Conservation (phyloP, 305 asterid species). For the Salvia sclarea region DNA sequence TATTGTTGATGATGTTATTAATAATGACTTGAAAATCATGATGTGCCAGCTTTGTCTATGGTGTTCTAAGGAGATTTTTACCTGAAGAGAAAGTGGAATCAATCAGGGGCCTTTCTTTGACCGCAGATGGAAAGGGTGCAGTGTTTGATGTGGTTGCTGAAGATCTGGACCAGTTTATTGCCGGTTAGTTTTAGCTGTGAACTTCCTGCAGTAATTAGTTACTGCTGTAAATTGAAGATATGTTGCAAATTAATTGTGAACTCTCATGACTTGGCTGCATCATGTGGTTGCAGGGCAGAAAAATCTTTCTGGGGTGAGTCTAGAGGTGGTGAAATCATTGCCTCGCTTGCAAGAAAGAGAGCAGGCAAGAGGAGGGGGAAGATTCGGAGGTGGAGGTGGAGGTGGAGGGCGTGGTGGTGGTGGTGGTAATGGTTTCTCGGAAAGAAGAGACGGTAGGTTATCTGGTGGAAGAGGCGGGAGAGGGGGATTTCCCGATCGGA, state of each 20-base stretch:
- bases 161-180: conserved; percentile 64
- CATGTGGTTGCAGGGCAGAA: conserved; percentile 51
- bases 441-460: conserved; percentile 48
- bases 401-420: conserved; percentile 46
- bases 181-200: conserved; percentile 48
- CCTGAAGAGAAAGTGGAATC: conserved; percentile 85
- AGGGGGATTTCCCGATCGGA: conserved; percentile 35
- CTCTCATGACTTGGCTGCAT: not conserved
- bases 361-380: conserved; percentile 43
- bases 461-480: conserved; percentile 38
- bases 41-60: conserved; percentile 60
- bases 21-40: not conserved
- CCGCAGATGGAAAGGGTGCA: conserved; percentile 83
- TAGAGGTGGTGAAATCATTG: conserved; percentile 61
- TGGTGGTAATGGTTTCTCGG: conserved; percentile 44
- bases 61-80: conserved; percentile 68
- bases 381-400: conserved; percentile 54
- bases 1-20: not conserved
- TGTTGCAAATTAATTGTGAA: not conserved
- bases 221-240: not conserved
- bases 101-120: conserved; percentile 77
- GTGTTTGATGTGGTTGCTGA: conserved; percentile 80
- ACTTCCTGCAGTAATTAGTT: conserved; percentile 11
- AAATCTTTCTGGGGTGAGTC: conserved; percentile 58
- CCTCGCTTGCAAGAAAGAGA: conserved; percentile 82